phyloP scores from a whole-genome alignment of 2,329 filamentous ascomycete species.

The Colletotrichum scovillei region DNA sequence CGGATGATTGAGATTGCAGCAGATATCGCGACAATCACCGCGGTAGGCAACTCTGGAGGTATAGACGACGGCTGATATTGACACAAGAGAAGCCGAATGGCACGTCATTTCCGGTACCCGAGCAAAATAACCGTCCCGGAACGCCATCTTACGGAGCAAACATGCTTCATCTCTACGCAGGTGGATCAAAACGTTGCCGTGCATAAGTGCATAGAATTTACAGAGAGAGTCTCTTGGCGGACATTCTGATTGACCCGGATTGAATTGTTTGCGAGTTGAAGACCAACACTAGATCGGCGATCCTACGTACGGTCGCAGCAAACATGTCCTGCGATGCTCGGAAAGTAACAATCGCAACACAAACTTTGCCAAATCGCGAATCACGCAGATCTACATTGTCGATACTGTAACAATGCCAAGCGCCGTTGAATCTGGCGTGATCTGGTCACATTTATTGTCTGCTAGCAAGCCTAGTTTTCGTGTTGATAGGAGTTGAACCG shows the following conservation, averaged over 20 bases:
- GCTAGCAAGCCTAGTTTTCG: background rate
- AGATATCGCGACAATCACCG: background rate
- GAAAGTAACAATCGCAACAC: slow-evolving; percentile 3
- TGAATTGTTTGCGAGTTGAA: background rate
- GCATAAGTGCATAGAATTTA: no score
- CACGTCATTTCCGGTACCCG: background rate
- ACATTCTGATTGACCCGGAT: background rate
- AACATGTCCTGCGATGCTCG: background rate
- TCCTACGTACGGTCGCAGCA: background rate
- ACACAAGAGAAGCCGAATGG: background rate
- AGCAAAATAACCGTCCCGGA: background rate
- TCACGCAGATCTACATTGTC: background rate
- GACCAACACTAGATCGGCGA: slow-evolving; percentile 2
- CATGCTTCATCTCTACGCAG: background rate
- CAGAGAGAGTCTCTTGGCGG: background rate
- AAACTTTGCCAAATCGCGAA: background rate
- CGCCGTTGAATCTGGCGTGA: background rate
- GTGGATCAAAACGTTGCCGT: background rate
- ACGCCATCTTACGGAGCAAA: no score
- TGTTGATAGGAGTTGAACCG: background rate
- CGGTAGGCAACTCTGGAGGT: background rate
- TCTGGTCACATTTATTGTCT: background rate
- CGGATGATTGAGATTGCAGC: background rate
- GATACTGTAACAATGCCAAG: background rate
- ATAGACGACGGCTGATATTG: background rate